Percentiles rank a stretch among this genome's conserved stretches.
phyloP scores from a whole-genome alignment of 1,284 basidiomycete species.

The Moesziomyces sp. region DNA sequence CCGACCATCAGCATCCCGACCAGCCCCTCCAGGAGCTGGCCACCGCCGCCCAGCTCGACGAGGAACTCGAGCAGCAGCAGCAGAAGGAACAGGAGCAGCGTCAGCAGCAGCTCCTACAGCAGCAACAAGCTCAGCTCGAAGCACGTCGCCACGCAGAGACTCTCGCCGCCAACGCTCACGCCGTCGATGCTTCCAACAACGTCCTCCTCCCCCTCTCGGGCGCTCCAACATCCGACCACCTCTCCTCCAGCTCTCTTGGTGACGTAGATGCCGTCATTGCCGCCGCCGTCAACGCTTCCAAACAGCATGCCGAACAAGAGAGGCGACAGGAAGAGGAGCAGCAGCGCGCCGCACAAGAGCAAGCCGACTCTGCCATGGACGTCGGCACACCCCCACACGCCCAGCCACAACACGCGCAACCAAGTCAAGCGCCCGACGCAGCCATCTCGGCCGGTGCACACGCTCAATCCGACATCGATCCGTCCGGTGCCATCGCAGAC shows the following conservation, averaged over 20 bases:
- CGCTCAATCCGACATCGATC: constrained; percentile 34
- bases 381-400: constrained; percentile 15
- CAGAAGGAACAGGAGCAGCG: constrained; percentile 42
- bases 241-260: constrained; percentile 33
- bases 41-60: constrained; percentile 49
- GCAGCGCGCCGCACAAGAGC: constrained; percentile 17
- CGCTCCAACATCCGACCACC: constrained; percentile 13
- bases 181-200: too few species aligned
- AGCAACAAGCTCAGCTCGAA: constrained; percentile 31
- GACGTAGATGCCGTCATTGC: constrained; percentile 46
- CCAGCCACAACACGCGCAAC: constrained; percentile 5
- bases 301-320: constrained; percentile 39
- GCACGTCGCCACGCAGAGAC: constrained; percentile 26
- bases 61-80: constrained; percentile 45
- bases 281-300: constrained; percentile 42
- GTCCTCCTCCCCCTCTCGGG: constrained; percentile 7
- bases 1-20: constrained; percentile 41
- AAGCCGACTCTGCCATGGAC: constrained; percentile 22
- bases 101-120: constrained; percentile 39
- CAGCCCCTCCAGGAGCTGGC: constrained; percentile 51
- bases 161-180: constrained; percentile 12
- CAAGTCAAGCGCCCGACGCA: background rate
- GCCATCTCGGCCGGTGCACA: constrained; percentile 6
- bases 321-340: constrained; percentile 31
- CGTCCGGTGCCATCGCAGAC: constrained; percentile 20